phyloP scores from a whole-genome alignment of 1,284 basidiomycete species.

The Dichomitus squalens region DNA sequence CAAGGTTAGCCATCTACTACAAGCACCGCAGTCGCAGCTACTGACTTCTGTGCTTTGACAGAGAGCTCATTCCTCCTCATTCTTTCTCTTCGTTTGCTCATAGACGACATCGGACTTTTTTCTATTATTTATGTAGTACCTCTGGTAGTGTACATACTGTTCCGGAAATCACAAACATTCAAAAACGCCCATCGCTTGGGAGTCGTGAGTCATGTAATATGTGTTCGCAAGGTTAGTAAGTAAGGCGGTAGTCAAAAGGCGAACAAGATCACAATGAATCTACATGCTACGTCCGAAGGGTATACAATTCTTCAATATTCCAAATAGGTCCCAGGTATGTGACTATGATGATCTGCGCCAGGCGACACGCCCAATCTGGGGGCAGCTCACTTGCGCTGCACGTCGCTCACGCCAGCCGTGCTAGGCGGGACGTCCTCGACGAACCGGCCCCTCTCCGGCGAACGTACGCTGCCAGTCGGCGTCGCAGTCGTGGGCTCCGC shows the following conservation, averaged over 20 bases:
- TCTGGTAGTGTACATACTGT: neutral
- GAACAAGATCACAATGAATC: neutral
- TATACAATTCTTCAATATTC: neutral
- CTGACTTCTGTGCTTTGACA: neutral
- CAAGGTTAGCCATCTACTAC: neutral
- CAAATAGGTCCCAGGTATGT: neutral
- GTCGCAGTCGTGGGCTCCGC: neutral
- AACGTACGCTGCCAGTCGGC: neutral
- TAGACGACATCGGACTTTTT: neutral
- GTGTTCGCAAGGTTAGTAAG: neutral
- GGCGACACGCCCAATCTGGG: too few relatives aligned
- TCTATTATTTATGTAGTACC: neutral
- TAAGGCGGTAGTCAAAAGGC: neutral
- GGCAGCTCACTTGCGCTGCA: neutral
- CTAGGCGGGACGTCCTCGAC: constrained; percentile 23
- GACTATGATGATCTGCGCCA: too few relatives aligned
- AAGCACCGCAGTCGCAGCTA: neutral
- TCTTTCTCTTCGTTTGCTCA: neutral
- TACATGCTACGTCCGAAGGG: neutral
- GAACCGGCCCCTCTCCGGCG: constrained; percentile 26
- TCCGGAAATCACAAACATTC: neutral
- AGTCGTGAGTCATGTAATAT: neutral
- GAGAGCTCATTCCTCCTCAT: neutral
- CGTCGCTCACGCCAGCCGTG: neutral
- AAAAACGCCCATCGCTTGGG: neutral